Evolutionary conservation across 139 green algal species (phyloP).

Genomic region (Chlamydomonas sphaeroides): DNA sequence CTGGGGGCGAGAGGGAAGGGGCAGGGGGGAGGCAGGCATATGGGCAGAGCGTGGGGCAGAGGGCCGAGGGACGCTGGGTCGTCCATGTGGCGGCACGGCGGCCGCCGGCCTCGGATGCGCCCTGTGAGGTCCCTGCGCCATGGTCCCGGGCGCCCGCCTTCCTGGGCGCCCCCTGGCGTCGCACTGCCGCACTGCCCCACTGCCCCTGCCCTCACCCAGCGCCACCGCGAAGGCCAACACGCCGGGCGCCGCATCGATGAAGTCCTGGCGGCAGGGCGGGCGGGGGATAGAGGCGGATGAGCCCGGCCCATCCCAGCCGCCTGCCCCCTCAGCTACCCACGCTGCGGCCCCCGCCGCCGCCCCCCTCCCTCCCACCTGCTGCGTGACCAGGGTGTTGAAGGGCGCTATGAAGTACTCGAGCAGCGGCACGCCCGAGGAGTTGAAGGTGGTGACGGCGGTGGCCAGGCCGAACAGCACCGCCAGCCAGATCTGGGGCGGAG

Average conservation of each 20-base stretch:
- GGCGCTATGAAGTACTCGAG: slow-evolving; percentile 66
- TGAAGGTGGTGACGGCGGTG: slow-evolving; percentile 70
- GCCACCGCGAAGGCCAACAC: slow-evolving; percentile 29
- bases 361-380: slow-evolving; percentile 32
- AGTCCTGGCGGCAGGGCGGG: slow-evolving; percentile 39
- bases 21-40: too few relatives aligned
- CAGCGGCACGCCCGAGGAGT: slow-evolving; percentile 67
- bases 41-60: too few relatives aligned
- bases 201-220: slow-evolving; percentile 30
- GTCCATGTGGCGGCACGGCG: too few relatives aligned
- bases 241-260: slow-evolving; percentile 59
- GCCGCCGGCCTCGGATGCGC: too few relatives aligned
- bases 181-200: too few relatives aligned
- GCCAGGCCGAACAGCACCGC: slow-evolving; percentile 64
- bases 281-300: neutral
- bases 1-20: neutral
- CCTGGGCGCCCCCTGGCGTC: too few relatives aligned
- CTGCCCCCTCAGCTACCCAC: neutral
- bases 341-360: too few relatives aligned
- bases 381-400: slow-evolving; percentile 41
- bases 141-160: too few relatives aligned
- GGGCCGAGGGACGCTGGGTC: too few relatives aligned
- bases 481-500: slow-evolving; percentile 60
- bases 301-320: too few relatives aligned
- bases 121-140: too few relatives aligned